phyloP scores from a whole-genome alignment of 176 grass and related monocot genomes.

The Aegilops speltoides region DNA sequence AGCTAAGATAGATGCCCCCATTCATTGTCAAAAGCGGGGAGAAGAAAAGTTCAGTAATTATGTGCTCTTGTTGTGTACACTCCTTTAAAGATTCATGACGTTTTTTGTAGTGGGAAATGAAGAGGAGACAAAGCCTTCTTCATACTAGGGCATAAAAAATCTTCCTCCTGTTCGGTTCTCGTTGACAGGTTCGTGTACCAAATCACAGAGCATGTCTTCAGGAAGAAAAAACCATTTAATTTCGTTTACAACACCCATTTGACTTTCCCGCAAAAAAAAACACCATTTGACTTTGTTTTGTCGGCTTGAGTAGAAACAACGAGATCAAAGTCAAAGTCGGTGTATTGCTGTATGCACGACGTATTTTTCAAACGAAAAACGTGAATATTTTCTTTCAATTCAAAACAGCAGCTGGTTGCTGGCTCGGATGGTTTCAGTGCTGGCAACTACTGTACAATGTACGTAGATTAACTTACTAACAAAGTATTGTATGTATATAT shows the following conservation, averaged over 20 bases:
- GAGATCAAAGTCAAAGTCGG: neutral
- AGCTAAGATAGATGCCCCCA: slow-evolving; percentile 32
- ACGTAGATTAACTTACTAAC: neutral
- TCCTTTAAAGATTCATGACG: slow-evolving; percentile 24
- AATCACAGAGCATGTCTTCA: neutral
- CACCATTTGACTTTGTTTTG: neutral
- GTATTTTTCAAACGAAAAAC: neutral
- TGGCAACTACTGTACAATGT: neutral
- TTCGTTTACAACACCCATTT: neutral
- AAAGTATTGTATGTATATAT: too few species aligned
- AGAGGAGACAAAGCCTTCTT: slow-evolving; percentile 35
- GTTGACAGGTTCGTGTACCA: neutral
- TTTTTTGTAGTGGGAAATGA: slow-evolving; percentile 27
- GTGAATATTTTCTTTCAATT: neutral
- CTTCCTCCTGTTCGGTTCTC: neutral
- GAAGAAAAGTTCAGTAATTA: neutral
- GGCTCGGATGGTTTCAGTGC: neutral
- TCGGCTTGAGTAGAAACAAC: neutral
- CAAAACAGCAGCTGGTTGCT: neutral
- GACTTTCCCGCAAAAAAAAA: neutral
- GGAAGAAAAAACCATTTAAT: neutral
- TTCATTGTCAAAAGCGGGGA: slow-evolving; percentile 8
- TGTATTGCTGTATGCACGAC: neutral
- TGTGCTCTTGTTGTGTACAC: neutral
- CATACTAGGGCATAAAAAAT: slow-evolving; percentile 32